Percentiles rank a stretch among this genome's conserved stretches.
These are phyloP conservation scores for Annulohypoxylon stygium DNA, from an alignment of 495 filamentous ascomycete species.

Conservation along the genomic window DNA sequence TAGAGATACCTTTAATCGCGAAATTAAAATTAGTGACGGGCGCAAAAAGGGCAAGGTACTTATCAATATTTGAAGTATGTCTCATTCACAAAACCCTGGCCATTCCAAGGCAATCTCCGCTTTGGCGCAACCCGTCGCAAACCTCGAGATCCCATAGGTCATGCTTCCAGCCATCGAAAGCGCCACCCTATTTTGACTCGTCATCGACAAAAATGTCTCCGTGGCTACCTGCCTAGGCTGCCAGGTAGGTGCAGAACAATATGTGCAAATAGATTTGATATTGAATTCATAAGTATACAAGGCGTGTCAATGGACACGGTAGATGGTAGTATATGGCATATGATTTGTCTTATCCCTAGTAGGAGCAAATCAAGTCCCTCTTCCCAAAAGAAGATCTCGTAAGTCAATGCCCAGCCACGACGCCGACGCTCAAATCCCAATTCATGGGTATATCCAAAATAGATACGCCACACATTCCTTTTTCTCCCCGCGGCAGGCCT, in stretches of 20 bases:
- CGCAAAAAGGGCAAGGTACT: too few species aligned
- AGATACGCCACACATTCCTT: background rate
- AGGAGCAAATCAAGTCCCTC: slow-evolving; percentile 20
- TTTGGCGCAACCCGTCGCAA: too few species aligned
- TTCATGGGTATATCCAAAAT: slow-evolving; percentile 9
- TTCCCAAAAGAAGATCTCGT: background rate
- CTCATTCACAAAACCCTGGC: too few species aligned
- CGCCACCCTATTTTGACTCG: slow-evolving; percentile 7
- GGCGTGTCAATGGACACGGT: background rate
- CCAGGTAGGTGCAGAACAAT: background rate
- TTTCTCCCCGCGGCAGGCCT: background rate
- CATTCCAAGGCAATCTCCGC: too few species aligned
- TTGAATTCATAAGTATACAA: slow-evolving; percentile 27
- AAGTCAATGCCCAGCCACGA: slow-evolving; percentile 23
- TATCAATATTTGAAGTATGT: too few species aligned
- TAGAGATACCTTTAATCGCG: too few species aligned
- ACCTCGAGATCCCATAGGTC: too few species aligned
- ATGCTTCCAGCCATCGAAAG: background rate
- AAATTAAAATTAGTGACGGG: too few species aligned
- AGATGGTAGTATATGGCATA: slow-evolving; percentile 5
- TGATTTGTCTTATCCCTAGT: slow-evolving; percentile 38
- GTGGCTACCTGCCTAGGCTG: background rate
- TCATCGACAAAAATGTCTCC: background rate
- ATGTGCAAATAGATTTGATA: background rate
- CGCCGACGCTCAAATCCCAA: slow-evolving; percentile 34